phyloP scores from a whole-genome alignment of 305 asterid species.

The Solanum hybrid region DNA sequence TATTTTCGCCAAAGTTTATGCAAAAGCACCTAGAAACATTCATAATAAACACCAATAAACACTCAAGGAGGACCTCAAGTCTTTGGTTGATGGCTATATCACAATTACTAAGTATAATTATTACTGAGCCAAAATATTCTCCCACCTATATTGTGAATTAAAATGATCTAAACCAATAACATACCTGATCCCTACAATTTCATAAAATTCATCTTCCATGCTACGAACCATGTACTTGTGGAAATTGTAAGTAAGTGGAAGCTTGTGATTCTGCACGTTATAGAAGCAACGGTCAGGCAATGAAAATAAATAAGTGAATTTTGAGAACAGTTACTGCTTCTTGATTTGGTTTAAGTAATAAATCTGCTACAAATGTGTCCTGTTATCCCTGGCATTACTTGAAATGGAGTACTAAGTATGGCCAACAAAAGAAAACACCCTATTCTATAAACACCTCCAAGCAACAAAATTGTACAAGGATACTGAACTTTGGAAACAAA shows the following conservation, averaged over 20 bases:
- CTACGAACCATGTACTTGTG: constrained; percentile 89
- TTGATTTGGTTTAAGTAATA: neutral
- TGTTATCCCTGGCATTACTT: neutral
- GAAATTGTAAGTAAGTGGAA: constrained; percentile 64
- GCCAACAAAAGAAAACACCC: neutral
- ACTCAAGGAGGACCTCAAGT: neutral
- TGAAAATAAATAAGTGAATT: neutral
- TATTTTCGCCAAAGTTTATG: neutral
- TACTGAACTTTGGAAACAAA: neutral
- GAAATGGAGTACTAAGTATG: neutral
- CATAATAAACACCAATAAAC: neutral
- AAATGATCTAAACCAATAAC: neutral
- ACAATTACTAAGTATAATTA: neutral
- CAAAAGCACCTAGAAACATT: neutral
- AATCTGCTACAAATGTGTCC: neutral
- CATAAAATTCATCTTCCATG: constrained; percentile 91
- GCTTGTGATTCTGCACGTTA: constrained; percentile 59
- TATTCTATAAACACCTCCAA: neutral
- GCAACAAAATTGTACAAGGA: neutral
- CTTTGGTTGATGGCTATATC: neutral
- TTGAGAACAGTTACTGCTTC: neutral
- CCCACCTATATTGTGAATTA: neutral
- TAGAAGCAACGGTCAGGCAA: neutral
- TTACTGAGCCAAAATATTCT: neutral
- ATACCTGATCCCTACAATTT: constrained; percentile 87